phyloP scores from a whole-genome alignment of 495 filamentous ascomycete species.

The Sordaria brevicollis region DNA sequence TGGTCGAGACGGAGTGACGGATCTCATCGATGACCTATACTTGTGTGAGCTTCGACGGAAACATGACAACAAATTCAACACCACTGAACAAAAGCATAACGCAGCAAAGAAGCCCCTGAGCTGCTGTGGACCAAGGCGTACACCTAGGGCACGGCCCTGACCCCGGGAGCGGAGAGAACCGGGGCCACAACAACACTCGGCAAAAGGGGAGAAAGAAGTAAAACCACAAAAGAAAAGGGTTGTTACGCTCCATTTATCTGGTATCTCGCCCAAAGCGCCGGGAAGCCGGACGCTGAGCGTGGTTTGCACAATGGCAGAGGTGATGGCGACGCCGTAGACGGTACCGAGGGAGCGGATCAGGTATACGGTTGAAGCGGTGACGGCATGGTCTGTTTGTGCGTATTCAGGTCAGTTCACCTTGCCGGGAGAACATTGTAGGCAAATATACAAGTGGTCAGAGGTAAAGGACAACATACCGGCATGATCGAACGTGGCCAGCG shows the following conservation, averaged over 20 bases:
- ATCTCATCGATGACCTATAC: conserved; percentile 49
- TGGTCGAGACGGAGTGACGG: conserved; percentile 47
- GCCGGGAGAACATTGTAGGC: background rate
- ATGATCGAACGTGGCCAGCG: conserved; percentile 53
- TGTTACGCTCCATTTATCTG: conserved; percentile 57
- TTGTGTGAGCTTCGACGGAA: background rate
- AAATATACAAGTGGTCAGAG: background rate
- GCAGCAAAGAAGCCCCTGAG: background rate
- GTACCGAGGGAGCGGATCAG: conserved; percentile 53
- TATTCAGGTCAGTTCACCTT: background rate
- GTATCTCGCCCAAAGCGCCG: conserved; percentile 47
- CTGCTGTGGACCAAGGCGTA: background rate
- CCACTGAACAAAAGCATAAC: background rate
- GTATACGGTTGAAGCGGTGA: conserved; percentile 53
- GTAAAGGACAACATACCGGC: conserved; percentile 30
- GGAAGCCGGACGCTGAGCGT: conserved; percentile 47
- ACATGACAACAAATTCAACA: background rate
- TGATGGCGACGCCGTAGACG: conserved; percentile 55
- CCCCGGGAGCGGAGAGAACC: background rate
- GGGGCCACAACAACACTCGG: background rate
- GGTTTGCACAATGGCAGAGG: conserved; percentile 54
- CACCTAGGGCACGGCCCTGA: background rate
- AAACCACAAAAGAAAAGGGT: conserved; percentile 17
- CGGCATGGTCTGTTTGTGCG: conserved; percentile 44
- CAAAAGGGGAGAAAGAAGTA: background rate